Conservation (phyloP, 371 early-diverging fungal species). For the Mortierella sp. region DNA sequence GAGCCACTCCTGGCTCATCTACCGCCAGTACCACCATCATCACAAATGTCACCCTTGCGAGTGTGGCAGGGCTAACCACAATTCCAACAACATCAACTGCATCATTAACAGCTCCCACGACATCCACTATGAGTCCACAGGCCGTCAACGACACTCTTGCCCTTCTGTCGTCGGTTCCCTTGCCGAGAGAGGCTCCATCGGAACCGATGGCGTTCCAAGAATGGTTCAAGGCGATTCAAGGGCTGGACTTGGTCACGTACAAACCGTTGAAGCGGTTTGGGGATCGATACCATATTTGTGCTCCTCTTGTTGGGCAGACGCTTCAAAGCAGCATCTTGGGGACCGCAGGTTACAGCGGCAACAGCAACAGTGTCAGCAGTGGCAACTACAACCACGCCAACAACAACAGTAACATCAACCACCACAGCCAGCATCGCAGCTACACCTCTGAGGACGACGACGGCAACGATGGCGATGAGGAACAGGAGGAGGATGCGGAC, state of each 20-base stretch:
- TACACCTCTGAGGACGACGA: background rate
- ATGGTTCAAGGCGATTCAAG: background rate
- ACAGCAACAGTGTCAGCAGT: too few relatives aligned
- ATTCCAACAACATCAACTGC: constrained; percentile 2
- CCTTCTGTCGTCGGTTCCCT: background rate
- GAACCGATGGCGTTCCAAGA: background rate
- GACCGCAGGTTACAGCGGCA: background rate
- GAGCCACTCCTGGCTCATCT: background rate
- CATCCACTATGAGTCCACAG: background rate
- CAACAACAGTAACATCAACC: too few relatives aligned
- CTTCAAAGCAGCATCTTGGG: background rate
- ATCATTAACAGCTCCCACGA: background rate
- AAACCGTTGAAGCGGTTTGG: background rate
- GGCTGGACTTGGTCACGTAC: background rate
- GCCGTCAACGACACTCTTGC: background rate
- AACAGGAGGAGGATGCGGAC: too few relatives aligned
- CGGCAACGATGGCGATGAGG: background rate
- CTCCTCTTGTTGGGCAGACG: background rate
- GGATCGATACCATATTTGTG: background rate
- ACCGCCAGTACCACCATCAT: background rate
- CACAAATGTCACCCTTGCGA: too few relatives aligned
- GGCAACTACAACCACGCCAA: too few relatives aligned
- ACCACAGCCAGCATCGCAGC: too few relatives aligned
- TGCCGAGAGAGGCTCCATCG: background rate
- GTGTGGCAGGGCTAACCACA: background rate